Evolutionary conservation across 2,329 filamentous ascomycete species (phyloP).

Genomic region (Trichoderma sp.): DNA sequence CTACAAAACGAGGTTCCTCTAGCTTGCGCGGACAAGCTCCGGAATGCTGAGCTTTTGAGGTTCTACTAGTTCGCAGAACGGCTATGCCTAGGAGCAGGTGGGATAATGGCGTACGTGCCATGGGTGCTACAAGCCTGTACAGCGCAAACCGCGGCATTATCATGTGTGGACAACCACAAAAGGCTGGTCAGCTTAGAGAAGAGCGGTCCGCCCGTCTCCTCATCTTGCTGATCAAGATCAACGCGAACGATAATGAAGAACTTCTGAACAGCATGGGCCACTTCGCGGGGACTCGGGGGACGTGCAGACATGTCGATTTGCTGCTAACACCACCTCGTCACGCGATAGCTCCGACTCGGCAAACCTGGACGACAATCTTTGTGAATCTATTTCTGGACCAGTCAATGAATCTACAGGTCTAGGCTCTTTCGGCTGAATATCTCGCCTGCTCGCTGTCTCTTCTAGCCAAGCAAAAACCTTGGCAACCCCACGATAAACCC

Average conservation of each 20-base stretch:
- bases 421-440: not conserved
- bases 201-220: not conserved
- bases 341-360: not conserved
- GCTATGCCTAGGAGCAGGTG: not conserved
- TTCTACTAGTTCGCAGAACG: too few relatives aligned
- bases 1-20: not conserved
- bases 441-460: not conserved
- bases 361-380: not conserved
- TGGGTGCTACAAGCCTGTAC: not conserved
- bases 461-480: constrained; percentile 9
- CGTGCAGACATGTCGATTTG: not conserved
- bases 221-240: constrained; percentile 17
- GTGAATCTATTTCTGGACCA: not conserved
- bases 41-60: not conserved
- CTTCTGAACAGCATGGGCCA: not conserved
- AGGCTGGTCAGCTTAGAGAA: not conserved
- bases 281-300: too few relatives aligned
- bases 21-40: not conserved
- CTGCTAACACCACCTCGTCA: not conserved
- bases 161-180: not conserved
- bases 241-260: not conserved
- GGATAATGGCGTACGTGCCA: not conserved
- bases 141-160: not conserved
- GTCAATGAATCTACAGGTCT: not conserved
- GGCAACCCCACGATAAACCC: not conserved